A percentile compares a stretch with the other conserved stretches of the same genome.
phyloP scores from a whole-genome alignment of 1,139 yeast species.

The Pichia sp. region DNA sequence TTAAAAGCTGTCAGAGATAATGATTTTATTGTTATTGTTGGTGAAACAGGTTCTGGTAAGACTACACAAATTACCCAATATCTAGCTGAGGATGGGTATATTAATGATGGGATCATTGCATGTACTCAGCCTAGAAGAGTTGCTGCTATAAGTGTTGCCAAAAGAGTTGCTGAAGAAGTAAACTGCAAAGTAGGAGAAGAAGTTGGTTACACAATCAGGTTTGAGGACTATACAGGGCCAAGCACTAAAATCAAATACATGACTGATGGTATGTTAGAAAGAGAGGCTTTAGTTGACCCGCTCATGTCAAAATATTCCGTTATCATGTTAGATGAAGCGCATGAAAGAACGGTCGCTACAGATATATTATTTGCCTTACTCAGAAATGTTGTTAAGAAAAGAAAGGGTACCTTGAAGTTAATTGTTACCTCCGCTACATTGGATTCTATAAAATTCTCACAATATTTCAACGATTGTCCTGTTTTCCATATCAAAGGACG shows the following conservation, averaged over 20 bases:
- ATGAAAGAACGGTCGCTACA: slow-evolving; percentile 91
- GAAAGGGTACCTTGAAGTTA: slow-evolving; percentile 71
- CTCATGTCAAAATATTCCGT: slow-evolving; percentile 76
- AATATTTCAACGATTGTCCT: slow-evolving; percentile 75
- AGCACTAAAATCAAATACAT: slow-evolving; percentile 85
- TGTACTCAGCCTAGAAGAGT: slow-evolving; percentile 75
- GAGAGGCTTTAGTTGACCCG: slow-evolving; percentile 98
- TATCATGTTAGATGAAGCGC: slow-evolving; percentile 95
- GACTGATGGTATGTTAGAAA: slow-evolving; percentile 97
- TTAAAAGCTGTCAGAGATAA: slow-evolving; percentile 54
- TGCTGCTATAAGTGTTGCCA: slow-evolving; percentile 67
- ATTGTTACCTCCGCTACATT: slow-evolving; percentile 91
- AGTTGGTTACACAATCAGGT: slow-evolving; percentile 76
- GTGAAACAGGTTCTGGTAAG: slow-evolving; percentile 81
- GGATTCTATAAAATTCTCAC: slow-evolving; percentile 78
- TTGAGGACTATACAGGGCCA: slow-evolving; percentile 78
- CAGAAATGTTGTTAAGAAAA: slow-evolving; percentile 57
- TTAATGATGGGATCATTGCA: slow-evolving; percentile 69
- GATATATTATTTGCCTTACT: slow-evolving; percentile 85
- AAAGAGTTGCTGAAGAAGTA: slow-evolving; percentile 63
- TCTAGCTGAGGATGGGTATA: slow-evolving; percentile 87
- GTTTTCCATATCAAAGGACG: slow-evolving; percentile 84
- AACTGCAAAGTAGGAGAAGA: slow-evolving; percentile 54
- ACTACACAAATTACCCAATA: slow-evolving; percentile 63
- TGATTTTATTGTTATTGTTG: slow-evolving; percentile 83